A percentile compares a stretch with the other conserved stretches of the same genome.
These are phyloP conservation scores for Polygonum maritimum DNA, from an alignment of 148 eudicot species.

Conservation along the genomic window DNA sequence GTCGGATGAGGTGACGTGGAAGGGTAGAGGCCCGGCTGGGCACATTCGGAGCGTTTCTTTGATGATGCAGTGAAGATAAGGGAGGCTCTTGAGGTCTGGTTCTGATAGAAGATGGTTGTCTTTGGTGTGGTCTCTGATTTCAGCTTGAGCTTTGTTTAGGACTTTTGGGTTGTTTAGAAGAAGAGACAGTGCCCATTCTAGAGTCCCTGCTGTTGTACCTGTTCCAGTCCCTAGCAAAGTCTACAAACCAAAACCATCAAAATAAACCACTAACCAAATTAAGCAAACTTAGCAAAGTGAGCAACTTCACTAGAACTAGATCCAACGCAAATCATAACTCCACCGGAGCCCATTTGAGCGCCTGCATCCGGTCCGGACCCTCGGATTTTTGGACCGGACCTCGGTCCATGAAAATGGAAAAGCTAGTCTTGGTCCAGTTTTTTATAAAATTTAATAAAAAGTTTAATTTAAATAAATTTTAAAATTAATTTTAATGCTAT, in stretches of 20 bases:
- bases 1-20: slow-evolving; percentile 18
- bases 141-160: slow-evolving; percentile 24
- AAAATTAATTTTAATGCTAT: no score
- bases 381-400: no score
- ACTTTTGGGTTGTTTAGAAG: slow-evolving; percentile 32
- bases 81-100: slow-evolving; percentile 18
- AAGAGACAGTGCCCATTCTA: slow-evolving; percentile 35
- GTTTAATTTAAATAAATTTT: no score
- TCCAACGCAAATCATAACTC: not conserved
- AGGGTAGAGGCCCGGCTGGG: slow-evolving; percentile 21
- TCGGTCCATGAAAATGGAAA: no score
- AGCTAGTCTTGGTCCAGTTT: no score
- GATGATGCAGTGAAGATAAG: slow-evolving; percentile 21
- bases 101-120: slow-evolving; percentile 14
- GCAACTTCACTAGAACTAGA: no score
- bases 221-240: slow-evolving; percentile 24
- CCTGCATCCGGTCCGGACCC: no score
- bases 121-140: slow-evolving; percentile 23
- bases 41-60: slow-evolving; percentile 18
- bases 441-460: no score
- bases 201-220: slow-evolving; percentile 24
- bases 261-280: not conserved
- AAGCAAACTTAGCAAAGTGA: no score
- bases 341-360: no score
- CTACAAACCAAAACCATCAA: slow-evolving; percentile 9